A percentile compares a stretch with the other conserved stretches of the same genome.
Conservation (phyloP, 495 filamentous ascomycete species). For the Xylaria longipes region DNA sequence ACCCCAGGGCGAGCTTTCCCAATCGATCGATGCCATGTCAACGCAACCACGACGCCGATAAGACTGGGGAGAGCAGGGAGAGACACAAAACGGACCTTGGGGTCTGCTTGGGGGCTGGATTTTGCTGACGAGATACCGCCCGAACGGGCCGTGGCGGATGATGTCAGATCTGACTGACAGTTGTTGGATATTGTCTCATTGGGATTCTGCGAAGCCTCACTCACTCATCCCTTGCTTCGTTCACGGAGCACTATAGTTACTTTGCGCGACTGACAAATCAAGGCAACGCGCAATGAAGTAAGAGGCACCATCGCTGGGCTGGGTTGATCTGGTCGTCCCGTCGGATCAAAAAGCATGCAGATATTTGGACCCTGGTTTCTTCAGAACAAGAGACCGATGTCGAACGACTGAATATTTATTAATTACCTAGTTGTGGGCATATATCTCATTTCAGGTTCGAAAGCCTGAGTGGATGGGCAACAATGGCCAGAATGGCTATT, state of each 20-base stretch:
- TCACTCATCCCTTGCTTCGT: not conserved
- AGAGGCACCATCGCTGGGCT: not conserved
- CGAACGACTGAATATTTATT: not conserved
- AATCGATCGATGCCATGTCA: conserved; percentile 40
- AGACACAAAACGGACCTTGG: conserved; percentile 26
- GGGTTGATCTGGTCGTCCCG: not conserved
- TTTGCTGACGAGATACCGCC: conserved; percentile 29
- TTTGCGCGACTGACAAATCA: not conserved
- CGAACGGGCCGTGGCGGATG: conserved; percentile 39
- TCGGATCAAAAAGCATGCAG: not conserved
- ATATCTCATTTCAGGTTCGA: not conserved
- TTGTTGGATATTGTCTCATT: conserved; percentile 20
- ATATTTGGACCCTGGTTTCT: not conserved
- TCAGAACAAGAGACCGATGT: not conserved
- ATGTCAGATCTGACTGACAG: conserved; percentile 36
- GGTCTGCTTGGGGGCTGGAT: conserved; percentile 22
- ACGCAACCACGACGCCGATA: conserved; percentile 31
- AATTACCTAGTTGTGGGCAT: not conserved
- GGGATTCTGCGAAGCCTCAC: not conserved
- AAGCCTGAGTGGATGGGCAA: not conserved
- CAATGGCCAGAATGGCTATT: not conserved
- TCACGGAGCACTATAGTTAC: not conserved
- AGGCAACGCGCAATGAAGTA: not conserved
- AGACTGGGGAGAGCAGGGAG: conserved; percentile 16
- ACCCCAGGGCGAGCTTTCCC: conserved; percentile 28